Percentiles rank a stretch among this genome's conserved stretches.
Conservation (phyloP, 345 rosid genomes). For the Microthlaspi erraticum region DNA sequence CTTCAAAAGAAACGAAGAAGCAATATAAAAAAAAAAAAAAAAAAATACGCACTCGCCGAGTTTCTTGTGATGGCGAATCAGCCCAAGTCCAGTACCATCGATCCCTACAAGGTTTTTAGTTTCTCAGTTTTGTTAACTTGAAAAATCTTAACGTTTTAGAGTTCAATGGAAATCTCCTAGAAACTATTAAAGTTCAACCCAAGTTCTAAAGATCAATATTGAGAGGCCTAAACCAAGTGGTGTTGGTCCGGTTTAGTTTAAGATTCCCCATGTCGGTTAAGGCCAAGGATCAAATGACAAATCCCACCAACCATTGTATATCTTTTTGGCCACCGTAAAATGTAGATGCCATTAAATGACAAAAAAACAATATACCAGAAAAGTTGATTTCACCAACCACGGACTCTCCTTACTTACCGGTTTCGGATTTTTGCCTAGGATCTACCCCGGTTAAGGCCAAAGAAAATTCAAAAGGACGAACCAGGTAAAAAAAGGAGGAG, state of each 20-base stretch:
- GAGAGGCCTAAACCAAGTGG: no score
- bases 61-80: slow-evolving; percentile 58
- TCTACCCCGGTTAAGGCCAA: background rate
- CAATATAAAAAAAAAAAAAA: no score
- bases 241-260: background rate
- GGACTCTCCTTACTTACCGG: background rate
- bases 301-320: background rate
- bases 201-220: no score
- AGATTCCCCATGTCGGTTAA: slow-evolving; percentile 3
- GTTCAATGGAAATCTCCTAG: background rate
- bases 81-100: slow-evolving; percentile 85
- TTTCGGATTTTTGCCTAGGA: background rate
- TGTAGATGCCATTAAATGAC: no score
- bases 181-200: background rate
- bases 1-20: background rate
- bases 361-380: no score
- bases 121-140: slow-evolving; percentile 16
- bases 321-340: no score
- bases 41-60: slow-evolving; percentile 62
- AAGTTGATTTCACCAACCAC: no score
- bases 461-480: slow-evolving; percentile 24
- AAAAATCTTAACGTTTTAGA: background rate
- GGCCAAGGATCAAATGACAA: background rate
- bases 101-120: slow-evolving; percentile 53
- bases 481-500: slow-evolving; percentile 65